Evolutionary conservation across 352 stramenopile species (phyloP), one percentile per base, ranked within the genome.

Genomic region (Phytophthora nicotianae): DNA sequence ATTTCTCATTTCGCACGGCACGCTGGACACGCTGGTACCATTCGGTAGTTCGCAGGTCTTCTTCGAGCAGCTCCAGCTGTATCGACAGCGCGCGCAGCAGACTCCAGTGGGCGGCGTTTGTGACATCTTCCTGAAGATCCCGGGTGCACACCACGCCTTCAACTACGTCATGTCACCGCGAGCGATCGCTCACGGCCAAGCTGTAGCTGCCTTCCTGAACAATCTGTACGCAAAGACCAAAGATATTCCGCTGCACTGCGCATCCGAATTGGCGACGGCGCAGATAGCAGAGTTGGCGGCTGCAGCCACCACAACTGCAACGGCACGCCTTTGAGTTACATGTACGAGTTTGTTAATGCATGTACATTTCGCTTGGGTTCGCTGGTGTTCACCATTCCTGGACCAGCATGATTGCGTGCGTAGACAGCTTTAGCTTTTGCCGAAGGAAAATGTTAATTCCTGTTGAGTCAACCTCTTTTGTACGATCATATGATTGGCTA

Each of bases 91-190:
- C 6, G 51, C 49, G 3, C 47, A 47, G 20, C 72, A 66, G 52
- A 38, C 17, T 9, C 62, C 43, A 0, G 27, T 62, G 11, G 57
- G 27, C 3, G 66, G 62, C 24, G 73, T 91, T 16, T 49, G 65
- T 14, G 84, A 93, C 46, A 60, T 89, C 14, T 93, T 90, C 62
- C 53, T 93, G 38, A 54, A 81, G 35, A 35, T 93, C 6, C 81
- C 83, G 0, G 73, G 74, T 2, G 76, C 81, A 9, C 79, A 91
- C 40, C 84, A 93, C 52, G 79, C 73, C 13, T 93, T 93, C 69
- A 90, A 91, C 67, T 88, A 83, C 62, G 62, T 91, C 24, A 68
- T 85, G 58, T 91, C 82, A n/a, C 84, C 83, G 3, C 81, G 84
- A 6, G 68, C 79, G 2, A 64, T 91, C 5, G 84, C 84, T 2